phyloP scores from a whole-genome alignment of 1,284 basidiomycete species.

The Blastosporella zonata region DNA sequence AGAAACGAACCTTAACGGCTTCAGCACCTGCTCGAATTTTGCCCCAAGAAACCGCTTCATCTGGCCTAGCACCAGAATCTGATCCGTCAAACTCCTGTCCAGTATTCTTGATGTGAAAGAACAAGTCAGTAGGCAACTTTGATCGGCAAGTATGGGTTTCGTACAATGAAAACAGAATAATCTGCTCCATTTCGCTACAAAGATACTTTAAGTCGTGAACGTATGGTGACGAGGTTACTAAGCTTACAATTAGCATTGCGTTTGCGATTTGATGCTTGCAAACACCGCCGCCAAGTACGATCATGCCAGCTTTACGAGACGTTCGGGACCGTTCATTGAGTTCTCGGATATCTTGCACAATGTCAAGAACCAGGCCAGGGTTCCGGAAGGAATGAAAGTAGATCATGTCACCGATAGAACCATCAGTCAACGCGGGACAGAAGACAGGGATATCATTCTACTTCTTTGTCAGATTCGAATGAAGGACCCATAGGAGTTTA shows the following conservation, averaged over 20 bases:
- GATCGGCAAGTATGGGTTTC: constrained; percentile 21
- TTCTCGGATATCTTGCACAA: constrained; percentile 90
- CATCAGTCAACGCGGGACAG: constrained; percentile 97
- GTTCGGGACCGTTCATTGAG: constrained; percentile 90
- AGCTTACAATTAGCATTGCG: constrained; percentile 90
- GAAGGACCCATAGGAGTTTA: constrained; percentile 12
- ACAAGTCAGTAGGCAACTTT: neutral
- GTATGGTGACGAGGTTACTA: neutral
- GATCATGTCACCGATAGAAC: constrained; percentile 98
- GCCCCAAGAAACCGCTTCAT: constrained; percentile 99
- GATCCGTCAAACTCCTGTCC: constrained; percentile 99
- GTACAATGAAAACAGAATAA: constrained; percentile 92
- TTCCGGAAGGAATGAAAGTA: constrained; percentile 97
- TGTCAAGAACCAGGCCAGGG: constrained; percentile 88
- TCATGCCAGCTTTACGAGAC: constrained; percentile 96
- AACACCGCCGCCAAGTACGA: constrained; percentile 96
- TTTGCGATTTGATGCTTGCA: constrained; percentile 99
- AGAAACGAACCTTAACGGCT: constrained; percentile 75
- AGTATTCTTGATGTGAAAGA: constrained; percentile 65
- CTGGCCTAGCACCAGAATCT: constrained; percentile 95
- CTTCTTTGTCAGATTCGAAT: constrained; percentile 22
- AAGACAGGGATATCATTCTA: constrained; percentile 99
- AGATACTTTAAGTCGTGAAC: constrained; percentile 11
- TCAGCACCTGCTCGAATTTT: constrained; percentile 93
- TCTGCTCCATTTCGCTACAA: constrained; percentile 94